Conservation (phyloP, 345 rosid species). For the Citrus australasica region DNA sequence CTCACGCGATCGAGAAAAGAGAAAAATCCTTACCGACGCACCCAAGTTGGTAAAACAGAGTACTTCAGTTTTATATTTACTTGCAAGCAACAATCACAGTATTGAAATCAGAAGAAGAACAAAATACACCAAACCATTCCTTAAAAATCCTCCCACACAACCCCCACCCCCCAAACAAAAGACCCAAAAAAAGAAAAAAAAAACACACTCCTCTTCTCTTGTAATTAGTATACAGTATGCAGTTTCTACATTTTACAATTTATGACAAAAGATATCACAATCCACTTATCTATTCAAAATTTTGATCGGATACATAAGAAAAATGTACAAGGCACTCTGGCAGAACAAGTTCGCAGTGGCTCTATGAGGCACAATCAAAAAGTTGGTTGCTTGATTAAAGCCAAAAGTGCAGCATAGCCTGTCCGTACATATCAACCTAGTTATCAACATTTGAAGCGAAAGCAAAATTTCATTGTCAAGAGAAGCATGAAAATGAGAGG, state of each 20-base stretch:
- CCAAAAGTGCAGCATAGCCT: slow-evolving; percentile 92
- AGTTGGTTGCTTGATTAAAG: slow-evolving; percentile 31
- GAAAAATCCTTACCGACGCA: background rate
- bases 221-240: background rate
- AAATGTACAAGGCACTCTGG: background rate
- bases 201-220: background rate
- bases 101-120: background rate
- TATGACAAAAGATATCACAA: background rate
- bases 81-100: background rate
- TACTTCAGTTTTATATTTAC: no score
- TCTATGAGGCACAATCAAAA: background rate
- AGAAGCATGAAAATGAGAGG: background rate
- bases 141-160: no score
- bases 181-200: background rate
- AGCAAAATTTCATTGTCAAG: background rate
- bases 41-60: background rate
- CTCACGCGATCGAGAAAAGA: background rate
- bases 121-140: background rate
- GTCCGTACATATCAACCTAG: slow-evolving; percentile 22
- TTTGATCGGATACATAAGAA: background rate
- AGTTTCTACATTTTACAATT: background rate
- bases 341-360: background rate
- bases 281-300: background rate
- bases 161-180: no score
- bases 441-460: slow-evolving; percentile 2